Conservation (phyloP, 805 yeast genomes). For the Kluyveromyces lactis region DNA sequence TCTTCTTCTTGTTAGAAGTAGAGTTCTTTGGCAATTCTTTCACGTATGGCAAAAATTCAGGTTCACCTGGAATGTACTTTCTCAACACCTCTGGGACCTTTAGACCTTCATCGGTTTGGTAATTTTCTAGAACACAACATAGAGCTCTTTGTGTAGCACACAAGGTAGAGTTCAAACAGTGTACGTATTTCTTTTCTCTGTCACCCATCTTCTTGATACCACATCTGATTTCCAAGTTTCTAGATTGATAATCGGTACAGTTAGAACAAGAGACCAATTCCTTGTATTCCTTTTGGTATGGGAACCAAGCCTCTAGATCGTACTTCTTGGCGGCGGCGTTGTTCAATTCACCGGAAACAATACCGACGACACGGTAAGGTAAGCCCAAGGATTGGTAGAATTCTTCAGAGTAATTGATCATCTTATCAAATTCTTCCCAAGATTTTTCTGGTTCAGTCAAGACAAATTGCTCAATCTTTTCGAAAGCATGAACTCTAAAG, state of each 20-base stretch:
- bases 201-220: slow-evolving; percentile 95
- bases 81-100: slow-evolving; percentile 91
- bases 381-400: slow-evolving; percentile 86
- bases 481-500: slow-evolving; percentile 97
- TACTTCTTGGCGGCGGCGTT: slow-evolving; percentile 98
- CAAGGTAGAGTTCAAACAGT: slow-evolving; percentile 94
- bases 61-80: slow-evolving; percentile 96
- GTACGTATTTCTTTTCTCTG: slow-evolving; percentile 94
- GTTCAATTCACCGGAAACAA: slow-evolving; percentile 96
- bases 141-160: slow-evolving; percentile 98
- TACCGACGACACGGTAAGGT: slow-evolving; percentile 96
- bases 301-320: slow-evolving; percentile 99
- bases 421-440: slow-evolving; percentile 94
- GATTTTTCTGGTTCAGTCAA: slow-evolving; percentile 97
- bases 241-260: slow-evolving; percentile 98
- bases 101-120: slow-evolving; percentile 95
- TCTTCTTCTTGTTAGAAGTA: slow-evolving; percentile 62
- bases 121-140: slow-evolving; percentile 95
- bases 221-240: slow-evolving; percentile 97
- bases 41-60: slow-evolving; percentile 86
- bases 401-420: slow-evolving; percentile 87
- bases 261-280: slow-evolving; percentile 97
- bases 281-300: slow-evolving; percentile 96
- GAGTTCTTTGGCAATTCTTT: slow-evolving; percentile 93
- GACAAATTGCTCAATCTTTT: slow-evolving; percentile 94